Percentiles rank a stretch among this genome's conserved stretches.
Evolutionary conservation across 2,329 filamentous ascomycete species (phyloP).

Genomic region (Diplocarpon mali): DNA sequence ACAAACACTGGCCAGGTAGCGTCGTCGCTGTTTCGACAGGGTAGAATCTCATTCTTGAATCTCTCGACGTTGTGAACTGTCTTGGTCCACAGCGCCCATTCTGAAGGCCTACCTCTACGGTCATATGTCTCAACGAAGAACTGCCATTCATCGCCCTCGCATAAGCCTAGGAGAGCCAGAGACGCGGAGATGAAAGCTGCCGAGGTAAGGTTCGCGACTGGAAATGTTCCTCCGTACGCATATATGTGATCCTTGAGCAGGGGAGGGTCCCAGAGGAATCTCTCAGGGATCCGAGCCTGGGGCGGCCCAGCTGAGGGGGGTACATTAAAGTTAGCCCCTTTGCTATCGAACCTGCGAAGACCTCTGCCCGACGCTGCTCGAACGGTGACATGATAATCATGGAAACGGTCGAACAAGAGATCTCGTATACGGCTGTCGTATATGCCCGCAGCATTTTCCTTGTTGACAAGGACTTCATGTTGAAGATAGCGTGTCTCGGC

Average conservation of each 20-base stretch:
- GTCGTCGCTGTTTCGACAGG: neutral
- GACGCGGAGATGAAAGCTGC: neutral
- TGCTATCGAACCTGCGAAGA: neutral
- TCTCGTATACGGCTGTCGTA: neutral
- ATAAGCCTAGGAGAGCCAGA: neutral
- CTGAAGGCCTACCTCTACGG: too few species aligned
- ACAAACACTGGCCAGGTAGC: conserved; percentile 1
- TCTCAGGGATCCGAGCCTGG: too few species aligned
- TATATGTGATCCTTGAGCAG: neutral
- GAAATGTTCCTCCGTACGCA: neutral
- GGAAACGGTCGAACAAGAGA: neutral
- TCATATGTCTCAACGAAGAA: too few species aligned
- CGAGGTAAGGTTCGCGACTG: neutral
- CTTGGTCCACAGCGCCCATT: neutral
- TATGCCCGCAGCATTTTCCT: neutral
- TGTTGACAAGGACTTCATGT: neutral
- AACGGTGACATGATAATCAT: neutral
- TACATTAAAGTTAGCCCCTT: neutral
- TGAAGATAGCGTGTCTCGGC: neutral
- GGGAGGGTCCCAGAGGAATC: neutral
- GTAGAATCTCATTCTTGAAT: neutral
- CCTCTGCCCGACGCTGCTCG: neutral
- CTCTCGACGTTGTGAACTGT: neutral
- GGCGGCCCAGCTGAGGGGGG: too few species aligned
- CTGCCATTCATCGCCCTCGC: too few species aligned